phyloP scores from a whole-genome alignment of 345 rosid genomes.

The Linum lewisii region DNA sequence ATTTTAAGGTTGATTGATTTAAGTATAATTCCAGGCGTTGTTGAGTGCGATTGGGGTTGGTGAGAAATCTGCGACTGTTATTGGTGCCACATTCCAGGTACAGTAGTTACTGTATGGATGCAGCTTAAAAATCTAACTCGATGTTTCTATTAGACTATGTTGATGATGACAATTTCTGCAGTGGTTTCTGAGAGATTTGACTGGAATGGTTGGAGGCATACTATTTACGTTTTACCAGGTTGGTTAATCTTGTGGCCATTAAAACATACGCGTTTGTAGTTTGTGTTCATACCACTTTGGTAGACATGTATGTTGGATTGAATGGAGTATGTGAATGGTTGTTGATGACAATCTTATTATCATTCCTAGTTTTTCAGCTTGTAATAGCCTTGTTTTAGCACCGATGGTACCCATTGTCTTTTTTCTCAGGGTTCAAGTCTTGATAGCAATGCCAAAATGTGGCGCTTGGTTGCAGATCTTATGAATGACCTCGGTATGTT shows the following conservation, averaged over 20 bases:
- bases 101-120: background rate
- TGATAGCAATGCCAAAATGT: conserved; percentile 91
- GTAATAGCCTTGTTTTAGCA: background rate
- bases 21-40: conserved; percentile 44
- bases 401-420: background rate
- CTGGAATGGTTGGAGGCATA: conserved; percentile 96
- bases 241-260: background rate
- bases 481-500: conserved; percentile 87
- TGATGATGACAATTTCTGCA: conserved; percentile 18
- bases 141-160: conserved; percentile 5
- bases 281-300: background rate
- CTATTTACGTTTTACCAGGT: conserved; percentile 95
- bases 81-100: conserved; percentile 97
- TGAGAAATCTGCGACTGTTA: conserved; percentile 86
- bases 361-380: too few relatives aligned
- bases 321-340: background rate
- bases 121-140: background rate
- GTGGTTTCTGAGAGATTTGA: conserved; percentile 95
- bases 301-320: background rate
- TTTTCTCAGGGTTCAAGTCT: conserved; percentile 70
- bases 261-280: background rate
- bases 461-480: conserved; percentile 93
- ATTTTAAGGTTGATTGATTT: conserved; percentile 8
- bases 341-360: too few relatives aligned
- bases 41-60: conserved; percentile 95